Evolutionary conservation across 768 basidiomycete genomes (phyloP).

Genomic region (Hebeloma cylindrosporum): DNA sequence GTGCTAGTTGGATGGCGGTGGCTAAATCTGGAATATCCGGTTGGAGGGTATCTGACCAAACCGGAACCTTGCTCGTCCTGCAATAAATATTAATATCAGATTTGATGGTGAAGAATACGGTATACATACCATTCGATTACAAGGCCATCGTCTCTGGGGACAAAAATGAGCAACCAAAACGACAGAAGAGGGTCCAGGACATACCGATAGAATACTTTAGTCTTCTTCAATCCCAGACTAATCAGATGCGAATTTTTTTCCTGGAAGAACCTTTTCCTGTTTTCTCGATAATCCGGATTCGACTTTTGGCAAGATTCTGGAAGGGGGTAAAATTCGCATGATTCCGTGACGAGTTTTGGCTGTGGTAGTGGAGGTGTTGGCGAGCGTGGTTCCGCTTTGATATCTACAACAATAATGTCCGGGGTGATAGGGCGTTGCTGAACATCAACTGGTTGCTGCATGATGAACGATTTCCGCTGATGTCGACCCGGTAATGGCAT

Average conservation of each 20-base stretch:
- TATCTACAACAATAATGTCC: too few species aligned
- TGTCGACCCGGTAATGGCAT: too few species aligned
- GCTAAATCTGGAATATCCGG: conserved; percentile 19
- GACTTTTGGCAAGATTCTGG: conserved; percentile 26
- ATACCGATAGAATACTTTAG: conserved; percentile 23
- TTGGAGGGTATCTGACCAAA: conserved; percentile 34
- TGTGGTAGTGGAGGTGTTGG: background rate
- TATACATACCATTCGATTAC: conserved; percentile 34
- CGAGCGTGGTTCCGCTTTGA: conserved; percentile 5
- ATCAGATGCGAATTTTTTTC: conserved; percentile 21
- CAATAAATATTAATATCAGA: background rate
- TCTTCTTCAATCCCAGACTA: conserved; percentile 23
- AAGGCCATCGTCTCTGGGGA: conserved; percentile 33
- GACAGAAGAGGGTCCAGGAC: background rate
- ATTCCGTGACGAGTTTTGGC: conserved; percentile 28
- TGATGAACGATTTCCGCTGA: too few species aligned
- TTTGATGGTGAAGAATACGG: background rate
- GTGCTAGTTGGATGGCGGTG: conserved; percentile 13
- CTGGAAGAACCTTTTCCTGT: conserved; percentile 21
- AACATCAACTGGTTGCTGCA: too few species aligned
- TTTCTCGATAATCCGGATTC: conserved; percentile 16
- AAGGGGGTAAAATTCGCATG: conserved; percentile 28
- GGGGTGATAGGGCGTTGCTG: too few species aligned
- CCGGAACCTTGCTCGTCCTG: conserved; percentile 29
- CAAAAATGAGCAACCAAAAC: background rate